These are phyloP conservation scores for Rhododendron ferrugineum DNA, from an alignment of 148 eudicot genomes.

Conservation along the genomic window DNA sequence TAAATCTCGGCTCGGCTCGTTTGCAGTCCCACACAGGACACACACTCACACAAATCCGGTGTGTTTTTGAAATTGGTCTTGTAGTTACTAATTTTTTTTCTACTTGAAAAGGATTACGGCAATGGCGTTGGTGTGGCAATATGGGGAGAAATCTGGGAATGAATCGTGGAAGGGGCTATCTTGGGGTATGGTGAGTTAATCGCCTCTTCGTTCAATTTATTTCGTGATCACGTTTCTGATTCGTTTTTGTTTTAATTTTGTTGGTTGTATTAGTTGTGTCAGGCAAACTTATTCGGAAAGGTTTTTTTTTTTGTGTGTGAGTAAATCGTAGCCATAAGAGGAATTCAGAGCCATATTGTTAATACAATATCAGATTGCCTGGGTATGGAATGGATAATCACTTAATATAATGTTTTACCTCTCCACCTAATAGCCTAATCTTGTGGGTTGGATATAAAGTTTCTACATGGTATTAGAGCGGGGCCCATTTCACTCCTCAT, in stretches of 20 bases:
- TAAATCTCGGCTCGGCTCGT: neutral
- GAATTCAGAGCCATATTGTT: neutral
- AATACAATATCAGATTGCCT: no score
- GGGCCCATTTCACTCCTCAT: no score
- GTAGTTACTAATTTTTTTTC: neutral
- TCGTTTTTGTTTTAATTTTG: neutral
- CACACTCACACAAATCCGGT: neutral
- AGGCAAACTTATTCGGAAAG: neutral
- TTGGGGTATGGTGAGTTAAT: constrained; percentile 86
- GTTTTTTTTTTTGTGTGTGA: no score
- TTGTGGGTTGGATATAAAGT: no score
- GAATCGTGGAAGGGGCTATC: constrained; percentile 89
- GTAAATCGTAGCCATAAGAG: neutral
- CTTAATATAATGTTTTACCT: no score
- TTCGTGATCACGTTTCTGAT: neutral
- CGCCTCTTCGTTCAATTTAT: neutral
- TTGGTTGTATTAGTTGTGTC: neutral
- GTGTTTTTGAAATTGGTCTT: neutral
- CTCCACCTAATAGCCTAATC: no score
- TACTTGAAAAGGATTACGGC: constrained; percentile 52
- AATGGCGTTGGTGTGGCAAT: constrained; percentile 88
- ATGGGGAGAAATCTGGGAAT: constrained; percentile 70
- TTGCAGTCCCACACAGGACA: neutral
- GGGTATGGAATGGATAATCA: no score
- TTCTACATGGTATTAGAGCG: no score